A percentile compares a stretch with the other conserved stretches of the same genome.
These are phyloP conservation scores for Labyrinthula sp. DNA, from an alignment of 352 stramenopile species.

Conservation along the genomic window DNA sequence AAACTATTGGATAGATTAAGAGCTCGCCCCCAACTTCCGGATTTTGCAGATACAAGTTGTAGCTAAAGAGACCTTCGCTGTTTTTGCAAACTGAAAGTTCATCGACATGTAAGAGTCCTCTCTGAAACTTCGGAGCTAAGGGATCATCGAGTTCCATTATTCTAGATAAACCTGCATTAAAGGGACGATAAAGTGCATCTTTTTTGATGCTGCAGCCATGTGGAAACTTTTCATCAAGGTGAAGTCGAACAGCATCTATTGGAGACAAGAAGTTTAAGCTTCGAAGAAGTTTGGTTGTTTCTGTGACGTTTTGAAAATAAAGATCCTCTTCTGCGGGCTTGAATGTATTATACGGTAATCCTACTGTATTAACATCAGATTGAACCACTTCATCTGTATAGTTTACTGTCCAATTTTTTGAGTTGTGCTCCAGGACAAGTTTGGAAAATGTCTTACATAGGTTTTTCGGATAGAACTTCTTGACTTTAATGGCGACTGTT, in stretches of 20 bases:
- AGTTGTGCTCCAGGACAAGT: no score
- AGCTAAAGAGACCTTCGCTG: conserved; percentile 45
- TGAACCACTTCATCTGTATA: conserved; percentile 3
- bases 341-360: conserved; percentile 18
- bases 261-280: conserved; percentile 44
- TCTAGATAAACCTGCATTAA: conserved; percentile 43
- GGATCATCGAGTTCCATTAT: conserved; percentile 52
- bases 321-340: no score
- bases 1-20: conserved; percentile 46
- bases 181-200: conserved; percentile 32
- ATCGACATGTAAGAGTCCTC: conserved; percentile 54
- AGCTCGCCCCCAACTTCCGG: conserved; percentile 41
- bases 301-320: no score
- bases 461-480: no score
- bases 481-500: no score
- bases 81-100: conserved; percentile 42
- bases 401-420: no score
- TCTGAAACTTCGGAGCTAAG: conserved; percentile 39
- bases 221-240: conserved; percentile 51
- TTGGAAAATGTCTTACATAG: no score
- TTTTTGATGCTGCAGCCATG: conserved; percentile 38
- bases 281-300: no score
- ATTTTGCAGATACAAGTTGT: conserved; percentile 54
- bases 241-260: conserved; percentile 47
- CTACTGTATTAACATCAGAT: conserved; percentile 18